Evolutionary conservation across 108 stramenopile genomes (phyloP), one percentile per base, ranked within the genome.

Genomic region (Parietichytrium sp.): DNA sequence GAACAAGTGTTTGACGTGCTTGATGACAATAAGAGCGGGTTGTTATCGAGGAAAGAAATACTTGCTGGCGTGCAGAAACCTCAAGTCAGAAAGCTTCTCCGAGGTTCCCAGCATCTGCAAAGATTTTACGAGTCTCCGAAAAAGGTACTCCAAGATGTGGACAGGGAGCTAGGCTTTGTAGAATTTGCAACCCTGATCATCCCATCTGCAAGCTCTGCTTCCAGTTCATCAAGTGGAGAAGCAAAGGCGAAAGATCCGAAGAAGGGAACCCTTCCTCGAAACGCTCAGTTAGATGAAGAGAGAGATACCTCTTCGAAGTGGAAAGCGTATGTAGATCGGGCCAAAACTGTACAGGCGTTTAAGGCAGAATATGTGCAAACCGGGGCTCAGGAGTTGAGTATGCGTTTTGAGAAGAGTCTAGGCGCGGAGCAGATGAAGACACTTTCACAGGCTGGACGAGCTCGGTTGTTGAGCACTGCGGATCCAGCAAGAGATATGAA

Each of bases 1-100:
- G 61, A 72, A 42, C 61, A 72, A 45, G 33, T 72, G 8, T 72
- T 72, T 72, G 61, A 16, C 10, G 36, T 45, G 20, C 20, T 72
- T 6, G 42, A 72, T 31, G 20, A 10, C 8, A 15, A 15, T 38
- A 8, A 16, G 61, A 10, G 10, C 6, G 15, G 20, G 2, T 45
- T 12, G 33, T 18, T 47, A 6, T 23, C 10, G 0, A 16, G 6
- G 33, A 38, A 72, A 6, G 61, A 0, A 10, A n/a, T 72, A 13
- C 23, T 72, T n/a, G 6, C 36, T n/a, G 61, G 38, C 8, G 61
- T 72, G 38, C 33, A 25, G 0, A 72, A 72, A 27, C 61, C 61
- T 31, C 61, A 72, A 27, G 45, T 72, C 20, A 33, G 61, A 7
- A 72, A 72, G 33, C 20, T 72, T 33, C 61, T 72, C 38, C 45